Percentiles rank a stretch among this genome's conserved stretches.
phyloP scores from a whole-genome alignment of 176 grass and related monocot species.

The Zea mays region Zm-B73-REFERENCE-NAM-5.0 NC_050101.1:89757501-89758000 shows the following conservation, averaged over 20 bases:
- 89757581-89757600: too few relatives aligned
- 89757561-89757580: too few relatives aligned
- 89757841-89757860: constrained; percentile 96
- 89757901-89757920: constrained; percentile 95
- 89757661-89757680: too few relatives aligned
- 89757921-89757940: constrained; percentile 99
- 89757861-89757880: constrained; percentile 92
- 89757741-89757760: constrained; percentile 98
- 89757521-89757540: too few relatives aligned
- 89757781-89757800: constrained; percentile 98
- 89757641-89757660: too few relatives aligned
- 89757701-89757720: constrained; percentile 98
- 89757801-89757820: constrained; percentile 94
- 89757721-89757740: constrained; percentile 98
- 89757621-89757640: too few relatives aligned
- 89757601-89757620: too few relatives aligned
- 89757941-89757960: constrained; percentile 99
- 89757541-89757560: too few relatives aligned
- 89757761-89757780: constrained; percentile 99
- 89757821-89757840: constrained; percentile 99
- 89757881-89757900: constrained; percentile 99
- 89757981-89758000: constrained; percentile 94
- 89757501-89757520: too few relatives aligned
- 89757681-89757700: constrained; percentile 43
- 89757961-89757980: constrained; percentile 98